phyloP scores from a whole-genome alignment of 129 eudicot genomes.

The sunflower (Helianthus annuus) region HanXRQr2.0-SUNRISE NC_035437.2:96325934-96326433 shows the following conservation, averaged over 20 bases:
- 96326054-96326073: conserved; percentile 12
- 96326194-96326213: conserved; percentile 99
- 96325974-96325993: conserved; percentile 68
- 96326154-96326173: conserved; percentile 65
- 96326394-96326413: neutral
- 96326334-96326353: neutral
- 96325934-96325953: conserved; percentile 76
- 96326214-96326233: conserved; percentile 91
- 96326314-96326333: neutral
- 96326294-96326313: neutral
- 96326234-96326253: conserved; percentile 75
- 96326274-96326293: conserved; percentile 10
- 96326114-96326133: neutral
- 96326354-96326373: neutral
- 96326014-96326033: conserved; percentile 79
- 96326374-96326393: neutral
- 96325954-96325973: conserved; percentile 47
- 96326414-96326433: neutral
- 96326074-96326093: neutral
- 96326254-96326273: conserved; percentile 91
- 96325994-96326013: conserved; percentile 89
- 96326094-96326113: neutral
- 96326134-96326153: neutral
- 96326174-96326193: conserved; percentile 94
- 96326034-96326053: conserved; percentile 75